Percentiles rank a stretch among this genome's conserved stretches.
Conservation (phyloP, 192 early-diverging fungal genomes). For the Dissophora ornata region DNA sequence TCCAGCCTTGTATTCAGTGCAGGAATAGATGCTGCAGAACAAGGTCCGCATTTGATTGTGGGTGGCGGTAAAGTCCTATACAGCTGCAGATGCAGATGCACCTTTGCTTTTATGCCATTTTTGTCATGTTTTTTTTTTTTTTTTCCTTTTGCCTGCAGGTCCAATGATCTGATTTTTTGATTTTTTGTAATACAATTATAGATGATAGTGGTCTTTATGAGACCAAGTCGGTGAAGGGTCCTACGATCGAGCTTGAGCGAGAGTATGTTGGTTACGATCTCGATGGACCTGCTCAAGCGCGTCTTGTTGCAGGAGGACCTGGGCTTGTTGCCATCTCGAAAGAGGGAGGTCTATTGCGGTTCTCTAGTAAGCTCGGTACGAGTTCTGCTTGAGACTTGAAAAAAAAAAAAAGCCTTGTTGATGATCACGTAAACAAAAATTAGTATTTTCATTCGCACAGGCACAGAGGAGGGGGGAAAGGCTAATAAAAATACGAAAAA, state of each 20-base stretch:
- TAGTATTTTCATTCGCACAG: neutral
- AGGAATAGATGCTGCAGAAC: neutral
- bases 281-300: slow-evolving; percentile 35
- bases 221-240: slow-evolving; percentile 2
- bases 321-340: slow-evolving; percentile 25
- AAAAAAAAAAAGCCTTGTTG: too few species aligned
- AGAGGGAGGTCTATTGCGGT: slow-evolving; percentile 43
- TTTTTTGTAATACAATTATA: neutral
- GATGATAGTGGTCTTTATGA: slow-evolving; percentile 51
- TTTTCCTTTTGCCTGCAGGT: neutral
- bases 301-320: slow-evolving; percentile 32
- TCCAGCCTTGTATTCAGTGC: slow-evolving; percentile 27
- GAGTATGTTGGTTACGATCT: slow-evolving; percentile 51
- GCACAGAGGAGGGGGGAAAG: neutral
- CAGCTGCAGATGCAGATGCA: too few species aligned
- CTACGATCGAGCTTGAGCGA: slow-evolving; percentile 13
- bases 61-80: slow-evolving; percentile 48
- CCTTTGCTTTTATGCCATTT: too few species aligned
- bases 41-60: slow-evolving; percentile 25
- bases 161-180: too few species aligned
- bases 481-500: neutral
- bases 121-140: neutral
- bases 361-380: slow-evolving; percentile 17
- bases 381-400: neutral
- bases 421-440: too few species aligned